Base-by-base conservation (phyloP, 345 rosid species). In the Bruguiera gymnorhiza region DNA sequence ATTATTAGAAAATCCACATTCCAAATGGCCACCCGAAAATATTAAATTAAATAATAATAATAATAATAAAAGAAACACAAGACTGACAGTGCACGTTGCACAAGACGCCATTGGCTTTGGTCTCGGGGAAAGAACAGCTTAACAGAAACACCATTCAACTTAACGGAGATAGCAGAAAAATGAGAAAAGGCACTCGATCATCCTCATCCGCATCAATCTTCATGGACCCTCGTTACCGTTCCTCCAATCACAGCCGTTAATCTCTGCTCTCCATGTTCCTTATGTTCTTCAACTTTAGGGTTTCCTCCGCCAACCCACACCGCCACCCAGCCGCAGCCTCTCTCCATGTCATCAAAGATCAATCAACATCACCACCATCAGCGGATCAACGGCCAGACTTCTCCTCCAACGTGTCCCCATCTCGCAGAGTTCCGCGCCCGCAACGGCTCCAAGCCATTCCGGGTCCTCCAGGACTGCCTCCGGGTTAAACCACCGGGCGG, bases 401-500 rank as follows among this genome's bases (percentile, higher is more conserved):
- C 26, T 18, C 67, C 79, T 18, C 80, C 80, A n/a, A 65, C 82
- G 5, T 87, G 92, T 67, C 77, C 86, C 68, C 92, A 87, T 73
- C 76, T 87, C 36, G 68, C 80, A 65, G 86, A 81, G 18, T 87
- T 85, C 78, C 86, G 82, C 31, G 56, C 75, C 72, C 82, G 80
- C 15, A 73, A 81, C 72, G 85, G 85, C 52, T 60, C 81, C 72
- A 78, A 80, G 52, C 85, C 86, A n/a, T 85, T 87, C 76, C 84
- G 83, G 23, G 79, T 76, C 56, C 80, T 87, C 59, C 85, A 85
- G 62, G 84, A 70, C 53, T 83, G 89, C 74, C 85, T 87, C 70
- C 88, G 84, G n/a, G 71, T 82, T 68, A 87, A 81, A 69, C 89
- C 85, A 7, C 85, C 86, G 16, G 83, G 86, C 20, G 86, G 87